Base-by-base conservation (phyloP, 1,284 basidiomycete species). In the Trichosporon inkin region DNA sequence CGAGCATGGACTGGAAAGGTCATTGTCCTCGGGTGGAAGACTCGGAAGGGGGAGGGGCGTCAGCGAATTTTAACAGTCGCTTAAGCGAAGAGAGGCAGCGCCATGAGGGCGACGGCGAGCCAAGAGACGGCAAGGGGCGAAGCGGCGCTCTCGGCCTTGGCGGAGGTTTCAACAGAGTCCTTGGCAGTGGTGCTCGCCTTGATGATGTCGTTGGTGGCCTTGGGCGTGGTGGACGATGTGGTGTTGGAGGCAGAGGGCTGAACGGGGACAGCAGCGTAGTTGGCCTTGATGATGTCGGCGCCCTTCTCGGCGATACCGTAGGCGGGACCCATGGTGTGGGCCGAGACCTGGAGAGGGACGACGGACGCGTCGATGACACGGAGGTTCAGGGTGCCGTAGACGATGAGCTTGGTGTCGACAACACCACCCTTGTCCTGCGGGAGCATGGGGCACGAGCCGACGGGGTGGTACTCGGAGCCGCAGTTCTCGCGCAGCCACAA, bases 251-350 rank as follows among this genome's bases (percentile, higher is more conserved):
- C 53, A 10, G 44, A 24, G 6, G 63, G 38, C 16, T 59, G 38
- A 11, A 55, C 58, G 32, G 51, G 28, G 10, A 53, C 38, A 41
- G 20, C 36, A 62, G 61, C 63, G 61, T 69, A 68, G 70, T 69
- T 76, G 40, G 66, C 57, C 69, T 83, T 82, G 71, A 88, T 85
- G 60, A 88, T 79, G 40, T 82, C 81, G 6, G 85, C 81, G 0
- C 83, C 86, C 71, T 84, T 84, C 75, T 89, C 86, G 5, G 86
- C 86, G 47, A 88, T 78, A 32, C 86, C 88, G 69, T 87, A 90
- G 2, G 83, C 82, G 3, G 84, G 64, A 10, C 69, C 71, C 76
- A 78, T 78, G 54, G 73, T 63, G 64, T 79, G 78, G 2, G 77
- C 74, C 5, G 75, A 74, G 34, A 79, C 62, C 35, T 79, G 73